These are phyloP conservation scores for Peniophora sp. DNA, from an alignment of 1,284 basidiomycete species.

Conservation along the genomic window DNA sequence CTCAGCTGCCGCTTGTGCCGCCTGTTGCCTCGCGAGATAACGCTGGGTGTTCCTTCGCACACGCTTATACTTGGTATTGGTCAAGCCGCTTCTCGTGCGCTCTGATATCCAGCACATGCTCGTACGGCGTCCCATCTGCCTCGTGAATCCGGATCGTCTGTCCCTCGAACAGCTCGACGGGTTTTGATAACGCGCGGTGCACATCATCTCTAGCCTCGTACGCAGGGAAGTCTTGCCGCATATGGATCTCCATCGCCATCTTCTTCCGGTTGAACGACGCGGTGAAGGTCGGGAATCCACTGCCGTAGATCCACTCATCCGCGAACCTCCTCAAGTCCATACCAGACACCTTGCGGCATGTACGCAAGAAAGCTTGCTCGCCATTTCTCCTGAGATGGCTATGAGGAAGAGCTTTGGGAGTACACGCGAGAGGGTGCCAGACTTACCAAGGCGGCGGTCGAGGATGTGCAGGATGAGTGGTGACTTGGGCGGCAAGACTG, in stretches of 20 bases:
- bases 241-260: constrained; percentile 94
- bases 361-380: constrained; percentile 86
- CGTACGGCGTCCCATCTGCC: constrained; percentile 97
- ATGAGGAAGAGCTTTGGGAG: constrained; percentile 94
- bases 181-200: constrained; percentile 65
- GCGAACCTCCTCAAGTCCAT: constrained; percentile 87
- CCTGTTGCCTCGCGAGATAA: constrained; percentile 91
- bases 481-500: constrained; percentile 82
- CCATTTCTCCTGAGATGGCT: constrained; percentile 88
- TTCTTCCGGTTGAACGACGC: constrained; percentile 97
- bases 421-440: constrained; percentile 91
- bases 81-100: constrained; percentile 86
- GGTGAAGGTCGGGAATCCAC: constrained; percentile 94
- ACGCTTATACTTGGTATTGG: constrained; percentile 99
- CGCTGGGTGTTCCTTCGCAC: constrained; percentile 91
- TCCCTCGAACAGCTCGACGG: constrained; percentile 86
- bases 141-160: constrained; percentile 98
- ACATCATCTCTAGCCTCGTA: constrained; percentile 63
- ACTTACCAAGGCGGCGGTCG: constrained; percentile 88
- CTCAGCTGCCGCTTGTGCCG: constrained; percentile 88
- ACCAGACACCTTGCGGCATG: constrained; percentile 89
- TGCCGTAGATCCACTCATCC: too few species aligned
- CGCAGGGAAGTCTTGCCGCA: constrained; percentile 84
- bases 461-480: constrained; percentile 95
- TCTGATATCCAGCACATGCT: constrained; percentile 93